Conservation (phyloP, 768 basidiomycete species). For the Termitomyces sp. region DNA sequence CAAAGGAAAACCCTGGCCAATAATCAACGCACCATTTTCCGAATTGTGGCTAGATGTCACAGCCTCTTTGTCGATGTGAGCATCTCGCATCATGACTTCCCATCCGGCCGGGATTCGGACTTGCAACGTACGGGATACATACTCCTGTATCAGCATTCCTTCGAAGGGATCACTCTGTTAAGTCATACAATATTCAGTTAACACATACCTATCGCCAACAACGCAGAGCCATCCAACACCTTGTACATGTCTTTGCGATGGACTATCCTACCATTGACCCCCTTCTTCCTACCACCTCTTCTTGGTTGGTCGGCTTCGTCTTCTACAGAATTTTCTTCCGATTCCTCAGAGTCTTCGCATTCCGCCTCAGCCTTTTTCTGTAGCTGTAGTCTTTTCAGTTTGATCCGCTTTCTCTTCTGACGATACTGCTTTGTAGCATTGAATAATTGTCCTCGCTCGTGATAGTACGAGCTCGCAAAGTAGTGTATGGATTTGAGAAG, state of each 20-base stretch:
- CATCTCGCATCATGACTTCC: slow-evolving; percentile 30
- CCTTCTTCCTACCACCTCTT: slow-evolving; percentile 15
- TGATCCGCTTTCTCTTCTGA: slow-evolving; percentile 30
- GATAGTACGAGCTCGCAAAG: slow-evolving; percentile 49
- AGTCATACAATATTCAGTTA: not conserved
- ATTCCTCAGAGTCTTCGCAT: slow-evolving; percentile 9
- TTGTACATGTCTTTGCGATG: slow-evolving; percentile 65
- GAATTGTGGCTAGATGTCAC: not conserved
- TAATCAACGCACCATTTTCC: not conserved
- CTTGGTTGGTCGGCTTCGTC: not conserved
- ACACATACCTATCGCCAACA: slow-evolving; percentile 59
- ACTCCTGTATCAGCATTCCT: slow-evolving; percentile 67
- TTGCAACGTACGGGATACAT: slow-evolving; percentile 40
- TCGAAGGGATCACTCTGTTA: not conserved
- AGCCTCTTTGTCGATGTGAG: slow-evolving; percentile 9
- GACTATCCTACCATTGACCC: slow-evolving; percentile 12
- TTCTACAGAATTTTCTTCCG: slow-evolving; percentile 6
- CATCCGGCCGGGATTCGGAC: slow-evolving; percentile 38
- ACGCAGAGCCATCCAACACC: slow-evolving; percentile 64
- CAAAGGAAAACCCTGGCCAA: not conserved
- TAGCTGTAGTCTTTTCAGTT: slow-evolving; percentile 10
- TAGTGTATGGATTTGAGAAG: slow-evolving; percentile 45
- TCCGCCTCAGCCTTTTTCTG: slow-evolving; percentile 12
- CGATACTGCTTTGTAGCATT: slow-evolving; percentile 45
- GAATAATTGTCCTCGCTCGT: slow-evolving; percentile 51